phyloP scores from a whole-genome alignment of 2,329 filamentous ascomycete genomes.

The Hypoxylon sp. region DNA sequence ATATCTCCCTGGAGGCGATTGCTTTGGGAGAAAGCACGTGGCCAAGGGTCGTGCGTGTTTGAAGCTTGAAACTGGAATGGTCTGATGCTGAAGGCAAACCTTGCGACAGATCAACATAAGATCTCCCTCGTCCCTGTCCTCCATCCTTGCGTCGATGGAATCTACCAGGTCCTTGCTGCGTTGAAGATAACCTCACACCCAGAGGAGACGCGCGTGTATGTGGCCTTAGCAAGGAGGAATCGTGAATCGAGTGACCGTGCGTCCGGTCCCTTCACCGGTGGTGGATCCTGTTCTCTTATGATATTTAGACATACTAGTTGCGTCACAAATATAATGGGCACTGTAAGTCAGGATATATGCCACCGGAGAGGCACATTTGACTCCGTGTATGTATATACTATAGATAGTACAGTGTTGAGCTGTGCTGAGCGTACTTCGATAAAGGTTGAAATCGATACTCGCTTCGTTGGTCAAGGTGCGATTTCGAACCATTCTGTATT shows the following conservation, averaged over 20 bases:
- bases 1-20: not conserved
- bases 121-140: conserved; percentile 27
- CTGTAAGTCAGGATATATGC: not conserved
- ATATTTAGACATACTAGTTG: not conserved
- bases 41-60: conserved; percentile 35
- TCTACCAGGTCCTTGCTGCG: conserved; percentile 8
- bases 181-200: conserved; percentile 30
- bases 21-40: conserved; percentile 29
- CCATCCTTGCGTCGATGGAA: conserved; percentile 6
- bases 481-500: no score
- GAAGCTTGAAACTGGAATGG: conserved; percentile 40
- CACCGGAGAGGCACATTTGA: not conserved
- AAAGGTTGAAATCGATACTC: not conserved
- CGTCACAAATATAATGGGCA: not conserved
- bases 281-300: not conserved
- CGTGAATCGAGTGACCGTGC: no score
- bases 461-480: not conserved
- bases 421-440: not conserved
- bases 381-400: not conserved
- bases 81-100: conserved; percentile 36
- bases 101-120: conserved; percentile 38
- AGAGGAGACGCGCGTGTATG: conserved; percentile 9
- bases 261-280: not conserved
- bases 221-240: not conserved
- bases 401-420: not conserved